These are phyloP conservation scores for Ophiostoma sp. DNA, from an alignment of 2,329 filamentous ascomycete species.

Conservation along the genomic window DNA sequence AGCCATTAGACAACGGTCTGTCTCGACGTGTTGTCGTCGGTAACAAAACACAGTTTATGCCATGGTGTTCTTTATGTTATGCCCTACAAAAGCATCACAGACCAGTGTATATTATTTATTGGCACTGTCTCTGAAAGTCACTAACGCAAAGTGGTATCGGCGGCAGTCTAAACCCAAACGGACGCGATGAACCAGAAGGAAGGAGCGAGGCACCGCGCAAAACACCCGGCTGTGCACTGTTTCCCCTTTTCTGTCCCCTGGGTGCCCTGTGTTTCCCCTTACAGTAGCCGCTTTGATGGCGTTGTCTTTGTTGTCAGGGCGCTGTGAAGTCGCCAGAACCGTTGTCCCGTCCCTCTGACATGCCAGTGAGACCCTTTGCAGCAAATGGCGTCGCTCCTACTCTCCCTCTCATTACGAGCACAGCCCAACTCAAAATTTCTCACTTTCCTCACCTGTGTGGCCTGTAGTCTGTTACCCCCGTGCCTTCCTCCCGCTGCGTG, in stretches of 20 bases:
- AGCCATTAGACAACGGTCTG: background rate
- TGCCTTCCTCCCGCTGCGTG: conserved; percentile 10
- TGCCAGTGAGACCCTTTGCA: conserved; percentile 16
- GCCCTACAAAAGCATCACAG: no score
- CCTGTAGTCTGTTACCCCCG: background rate
- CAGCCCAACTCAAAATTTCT: conserved; percentile 10
- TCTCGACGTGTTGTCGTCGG: background rate
- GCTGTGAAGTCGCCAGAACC: background rate
- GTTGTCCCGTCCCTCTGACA: conserved; percentile 20
- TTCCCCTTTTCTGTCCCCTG: conserved; percentile 18
- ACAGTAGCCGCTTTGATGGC: background rate
- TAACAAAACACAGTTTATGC: background rate
- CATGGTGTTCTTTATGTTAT: background rate
- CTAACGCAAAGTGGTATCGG: conserved; percentile 14
- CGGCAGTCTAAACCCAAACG: conserved; percentile 8
- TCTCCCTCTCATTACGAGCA: conserved; percentile 9
- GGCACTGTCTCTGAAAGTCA: conserved; percentile 1
- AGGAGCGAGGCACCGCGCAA: conserved; percentile 2
- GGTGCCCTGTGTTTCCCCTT: conserved; percentile 14
- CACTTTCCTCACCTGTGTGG: background rate
- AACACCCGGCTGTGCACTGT: conserved; percentile 10
- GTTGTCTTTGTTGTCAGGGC: background rate
- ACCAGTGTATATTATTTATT: background rate
- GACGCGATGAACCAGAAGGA: conserved; percentile 3
- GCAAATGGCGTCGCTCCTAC: background rate